Evolutionary conservation across 2,329 filamentous ascomycete genomes (phyloP).

Genomic region (Aschersonia sp.): DNA sequence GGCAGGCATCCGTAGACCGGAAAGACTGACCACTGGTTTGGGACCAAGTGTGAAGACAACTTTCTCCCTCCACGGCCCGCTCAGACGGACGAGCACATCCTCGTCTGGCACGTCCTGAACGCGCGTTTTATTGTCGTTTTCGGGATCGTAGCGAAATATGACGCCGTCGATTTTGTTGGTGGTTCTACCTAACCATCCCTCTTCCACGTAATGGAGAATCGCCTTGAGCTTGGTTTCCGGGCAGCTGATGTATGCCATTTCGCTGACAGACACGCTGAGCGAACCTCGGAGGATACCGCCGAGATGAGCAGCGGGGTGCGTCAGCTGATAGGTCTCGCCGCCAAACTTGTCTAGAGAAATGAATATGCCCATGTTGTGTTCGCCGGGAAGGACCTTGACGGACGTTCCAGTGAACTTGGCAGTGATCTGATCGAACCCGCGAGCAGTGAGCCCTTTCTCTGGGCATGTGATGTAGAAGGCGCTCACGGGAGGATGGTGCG

Average conservation of each 20-base stretch:
- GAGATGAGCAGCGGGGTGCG: constrained; percentile 84
- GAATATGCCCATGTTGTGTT: constrained; percentile 93
- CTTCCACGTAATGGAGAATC: constrained; percentile 85
- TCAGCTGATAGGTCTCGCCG: constrained; percentile 88
- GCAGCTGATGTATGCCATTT: constrained; percentile 79
- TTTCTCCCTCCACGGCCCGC: constrained; percentile 73
- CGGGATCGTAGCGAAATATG: constrained; percentile 78
- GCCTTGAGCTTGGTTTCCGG: constrained; percentile 82
- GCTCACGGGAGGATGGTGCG: constrained; percentile 92
- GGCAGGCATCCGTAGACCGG: constrained; percentile 3
- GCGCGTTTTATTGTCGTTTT: constrained; percentile 65
- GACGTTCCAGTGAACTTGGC: constrained; percentile 97
- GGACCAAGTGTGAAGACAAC: constrained; percentile 46
- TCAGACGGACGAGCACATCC: constrained; percentile 69
- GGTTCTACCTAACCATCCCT: constrained; percentile 83
- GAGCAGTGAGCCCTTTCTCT: constrained; percentile 73
- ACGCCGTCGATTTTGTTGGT: constrained; percentile 88
- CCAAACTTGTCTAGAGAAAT: constrained; percentile 67
- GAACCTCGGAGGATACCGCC: constrained; percentile 77
- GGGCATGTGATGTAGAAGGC: constrained; percentile 91
- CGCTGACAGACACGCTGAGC: constrained; percentile 81
- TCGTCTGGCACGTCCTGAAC: constrained; percentile 79
- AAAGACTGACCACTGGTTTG: constrained; percentile 41
- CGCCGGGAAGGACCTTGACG: constrained; percentile 78
- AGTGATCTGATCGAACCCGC: constrained; percentile 89